Percentiles rank a stretch among this genome's conserved stretches.
These are phyloP conservation scores for Leavenworthia alabamica DNA, from an alignment of 345 rosid species.

Conservation along the genomic window DNA sequence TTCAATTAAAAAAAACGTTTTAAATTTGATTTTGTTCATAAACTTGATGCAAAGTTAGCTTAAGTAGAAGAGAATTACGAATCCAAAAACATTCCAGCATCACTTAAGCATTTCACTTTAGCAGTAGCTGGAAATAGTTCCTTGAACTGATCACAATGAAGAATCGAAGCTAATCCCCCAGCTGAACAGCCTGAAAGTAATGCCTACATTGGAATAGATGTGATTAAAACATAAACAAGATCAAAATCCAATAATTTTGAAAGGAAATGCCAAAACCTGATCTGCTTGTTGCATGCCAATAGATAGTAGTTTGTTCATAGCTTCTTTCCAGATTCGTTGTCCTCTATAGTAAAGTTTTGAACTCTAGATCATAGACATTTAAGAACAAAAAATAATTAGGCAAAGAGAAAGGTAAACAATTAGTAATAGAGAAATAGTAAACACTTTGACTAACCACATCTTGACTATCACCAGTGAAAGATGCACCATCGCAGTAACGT, in stretches of 20 bases:
- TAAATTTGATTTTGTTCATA: neutral
- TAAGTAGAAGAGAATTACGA: slow-evolving; percentile 39
- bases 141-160: slow-evolving; percentile 76
- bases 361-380: slow-evolving; percentile 25
- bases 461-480: slow-evolving; percentile 66
- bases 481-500: slow-evolving; percentile 94
- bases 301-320: slow-evolving; percentile 55
- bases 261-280: slow-evolving; percentile 40
- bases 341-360: slow-evolving; percentile 67
- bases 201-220: slow-evolving; percentile 39
- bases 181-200: slow-evolving; percentile 98
- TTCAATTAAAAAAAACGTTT: neutral
- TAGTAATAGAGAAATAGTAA: neutral
- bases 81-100: slow-evolving; percentile 86
- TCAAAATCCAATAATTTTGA: neutral
- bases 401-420: neutral
- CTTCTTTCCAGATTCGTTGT: slow-evolving; percentile 71
- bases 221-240: neutral
- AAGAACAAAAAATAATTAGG: neutral
- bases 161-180: slow-evolving; percentile 77
- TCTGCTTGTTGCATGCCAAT: slow-evolving; percentile 74
- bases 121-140: slow-evolving; percentile 41
- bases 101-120: slow-evolving; percentile 81
- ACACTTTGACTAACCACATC: slow-evolving; percentile 42
- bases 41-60: neutral